Base-by-base conservation (phyloP, 371 early-diverging fungal genomes). In the Apophysomyces elegans region DNA sequence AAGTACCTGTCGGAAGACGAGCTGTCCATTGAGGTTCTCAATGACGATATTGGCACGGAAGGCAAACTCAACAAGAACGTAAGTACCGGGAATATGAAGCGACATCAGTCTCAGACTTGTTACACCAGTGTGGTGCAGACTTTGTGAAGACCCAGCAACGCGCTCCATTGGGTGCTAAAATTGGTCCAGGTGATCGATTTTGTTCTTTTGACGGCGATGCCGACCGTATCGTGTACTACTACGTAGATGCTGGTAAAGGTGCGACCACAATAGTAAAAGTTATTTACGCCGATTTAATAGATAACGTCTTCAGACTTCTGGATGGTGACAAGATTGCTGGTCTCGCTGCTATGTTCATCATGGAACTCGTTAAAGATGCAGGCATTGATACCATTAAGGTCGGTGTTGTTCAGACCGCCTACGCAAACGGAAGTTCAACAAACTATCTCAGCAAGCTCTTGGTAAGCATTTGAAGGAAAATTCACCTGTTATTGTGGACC, bases 351-450 rank as follows among this genome's bases (percentile, higher is more conserved):
- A 86, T 88, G 66, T 96, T 91, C 80, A 91, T 99, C 70, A 94
- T 91, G 75, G 94, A 95, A 13, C 88, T 93, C 26, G 91, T 96
- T 37, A 75, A 86, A 26, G 81, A 86, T 37, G 94, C 96, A 36
- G 89, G 91, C 46, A 78, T 94, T 57, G 83, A 89, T 21, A 76
- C 85, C 57, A 79, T 96, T 73, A 80, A 87, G 56, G 94, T 99
- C n/a, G 99, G 99, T 60, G 93, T 98, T 18, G 98, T 99, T 21
- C 99, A 99, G 84, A 99, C 99, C 32, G 99, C 99, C n/a, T 99
- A 99, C 72, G 98, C 99, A 59, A 99, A 99, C 76, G 99, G 99
- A 54, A 92, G 90, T 77, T 95, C 97, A 7, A 98, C 97, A 56
- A 81, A 87, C 66, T 99, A 97, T 74, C 91, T 98, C 45, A 87